Percentiles rank a stretch among this genome's conserved stretches.
These are phyloP conservation scores for Sporopachydermia lactativora DNA, from an alignment of 805 yeast species.

Conservation along the genomic window DNA sequence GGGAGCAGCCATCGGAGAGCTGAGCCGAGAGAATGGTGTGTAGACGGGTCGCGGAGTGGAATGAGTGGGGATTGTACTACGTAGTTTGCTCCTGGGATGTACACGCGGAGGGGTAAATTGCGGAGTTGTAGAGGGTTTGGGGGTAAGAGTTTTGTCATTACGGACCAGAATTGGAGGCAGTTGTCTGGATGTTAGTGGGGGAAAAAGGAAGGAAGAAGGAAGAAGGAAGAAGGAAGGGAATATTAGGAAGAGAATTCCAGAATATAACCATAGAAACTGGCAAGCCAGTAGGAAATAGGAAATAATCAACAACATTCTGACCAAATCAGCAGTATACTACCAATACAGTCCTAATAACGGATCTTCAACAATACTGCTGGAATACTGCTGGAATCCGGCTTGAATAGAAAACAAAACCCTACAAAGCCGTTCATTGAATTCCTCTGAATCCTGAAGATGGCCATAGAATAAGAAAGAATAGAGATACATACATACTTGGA, in stretches of 20 bases:
- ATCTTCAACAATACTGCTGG: too few relatives aligned
- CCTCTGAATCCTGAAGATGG: too few relatives aligned
- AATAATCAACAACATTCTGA: too few relatives aligned
- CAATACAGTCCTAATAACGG: neutral
- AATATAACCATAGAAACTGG: too few relatives aligned
- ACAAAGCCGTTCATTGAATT: too few relatives aligned
- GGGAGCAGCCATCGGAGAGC: conserved; percentile 28
- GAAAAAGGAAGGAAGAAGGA: too few relatives aligned
- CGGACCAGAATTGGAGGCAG: conserved; percentile 15
- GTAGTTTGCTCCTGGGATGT: conserved; percentile 21
- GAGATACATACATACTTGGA: too few relatives aligned
- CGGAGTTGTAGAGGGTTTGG: conserved; percentile 8
- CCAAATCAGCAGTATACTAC: neutral
- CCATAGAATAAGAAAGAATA: too few relatives aligned
- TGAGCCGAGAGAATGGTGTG: conserved; percentile 25
- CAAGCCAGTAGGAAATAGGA: too few relatives aligned
- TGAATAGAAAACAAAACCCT: neutral
- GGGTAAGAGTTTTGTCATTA: conserved; percentile 14
- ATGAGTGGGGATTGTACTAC: conserved; percentile 21
- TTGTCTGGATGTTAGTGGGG: conserved; percentile 12
- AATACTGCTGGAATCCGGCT: neutral
- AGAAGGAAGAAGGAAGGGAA: too few relatives aligned
- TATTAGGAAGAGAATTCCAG: too few relatives aligned
- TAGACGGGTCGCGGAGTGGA: conserved; percentile 6
- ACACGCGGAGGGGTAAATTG: conserved; percentile 19